Conservation (phyloP, 495 filamentous ascomycete genomes). For the Aspergillus wentii region DNA sequence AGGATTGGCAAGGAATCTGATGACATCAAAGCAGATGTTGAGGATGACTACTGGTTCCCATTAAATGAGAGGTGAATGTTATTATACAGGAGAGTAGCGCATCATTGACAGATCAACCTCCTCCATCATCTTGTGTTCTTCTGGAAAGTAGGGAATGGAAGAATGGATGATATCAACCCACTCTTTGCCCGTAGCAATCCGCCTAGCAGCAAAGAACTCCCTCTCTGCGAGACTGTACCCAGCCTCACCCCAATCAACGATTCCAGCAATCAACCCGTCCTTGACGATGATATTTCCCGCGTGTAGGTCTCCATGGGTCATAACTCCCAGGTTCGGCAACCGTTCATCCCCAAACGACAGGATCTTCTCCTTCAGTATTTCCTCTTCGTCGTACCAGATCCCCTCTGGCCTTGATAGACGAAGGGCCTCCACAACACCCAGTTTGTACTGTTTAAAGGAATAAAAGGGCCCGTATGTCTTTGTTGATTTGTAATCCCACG, state of each 20-base stretch:
- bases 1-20: no score
- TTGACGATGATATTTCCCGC: constrained; percentile 8
- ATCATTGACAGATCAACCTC: constrained; percentile 5
- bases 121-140: constrained; percentile 6
- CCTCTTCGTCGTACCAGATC: constrained; percentile 6
- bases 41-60: no score
- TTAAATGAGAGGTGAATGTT: no score
- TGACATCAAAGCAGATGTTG: no score
- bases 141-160: neutral
- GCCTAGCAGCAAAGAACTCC: constrained; percentile 11
- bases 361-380: constrained; percentile 10
- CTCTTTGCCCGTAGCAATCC: constrained; percentile 7
- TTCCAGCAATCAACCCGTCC: constrained; percentile 4
- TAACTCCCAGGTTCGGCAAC: constrained; percentile 2
- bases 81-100: no score
- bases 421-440: constrained; percentile 16
- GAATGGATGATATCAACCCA: constrained; percentile 7
- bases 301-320: constrained; percentile 16
- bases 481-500: constrained; percentile 9
- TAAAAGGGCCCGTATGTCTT: constrained; percentile 16
- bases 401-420: constrained; percentile 8
- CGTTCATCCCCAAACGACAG: constrained; percentile 5
- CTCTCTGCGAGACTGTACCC: constrained; percentile 13
- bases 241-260: constrained; percentile 17
- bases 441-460: constrained; percentile 12